phyloP scores from a whole-genome alignment of 2,329 filamentous ascomycete genomes.

The Phyllosticta ampelicida region DNA sequence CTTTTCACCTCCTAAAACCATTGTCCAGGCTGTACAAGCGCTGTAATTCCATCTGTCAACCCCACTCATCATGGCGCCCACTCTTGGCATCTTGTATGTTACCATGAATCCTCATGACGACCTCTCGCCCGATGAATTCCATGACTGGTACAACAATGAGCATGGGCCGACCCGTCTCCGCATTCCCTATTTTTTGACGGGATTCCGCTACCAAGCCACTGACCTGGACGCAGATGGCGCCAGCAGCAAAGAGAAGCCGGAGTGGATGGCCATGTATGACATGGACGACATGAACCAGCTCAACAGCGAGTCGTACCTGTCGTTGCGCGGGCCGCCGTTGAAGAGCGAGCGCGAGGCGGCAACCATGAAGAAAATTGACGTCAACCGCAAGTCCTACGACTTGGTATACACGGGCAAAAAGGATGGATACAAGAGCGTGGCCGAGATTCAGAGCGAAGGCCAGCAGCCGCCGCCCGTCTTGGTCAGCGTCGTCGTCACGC shows the following conservation, averaged over 20 bases:
- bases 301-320: conserved; percentile 58
- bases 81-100: conserved; percentile 66
- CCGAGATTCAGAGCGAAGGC: conserved; percentile 49
- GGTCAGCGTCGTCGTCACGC: conserved; percentile 49
- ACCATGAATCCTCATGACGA: conserved; percentile 69
- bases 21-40: not conserved
- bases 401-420: conserved; percentile 45
- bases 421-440: conserved; percentile 48
- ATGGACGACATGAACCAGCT: conserved; percentile 63
- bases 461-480: conserved; percentile 49
- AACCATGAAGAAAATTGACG: conserved; percentile 54
- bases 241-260: conserved; percentile 41
- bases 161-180: conserved; percentile 74
- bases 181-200: conserved; percentile 62
- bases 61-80: conserved; percentile 29
- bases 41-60: not conserved
- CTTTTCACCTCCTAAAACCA: not conserved
- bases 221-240: conserved; percentile 37
- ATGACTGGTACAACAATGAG: conserved; percentile 93
- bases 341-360: conserved; percentile 50
- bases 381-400: conserved; percentile 63
- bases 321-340: conserved; percentile 46
- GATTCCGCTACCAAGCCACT: conserved; percentile 64
- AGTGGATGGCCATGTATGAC: conserved; percentile 75
- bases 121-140: conserved; percentile 59